These are phyloP conservation scores for Ceratobasidium sp. DNA, from an alignment of 1,284 basidiomycete genomes.

Conservation along the genomic window DNA sequence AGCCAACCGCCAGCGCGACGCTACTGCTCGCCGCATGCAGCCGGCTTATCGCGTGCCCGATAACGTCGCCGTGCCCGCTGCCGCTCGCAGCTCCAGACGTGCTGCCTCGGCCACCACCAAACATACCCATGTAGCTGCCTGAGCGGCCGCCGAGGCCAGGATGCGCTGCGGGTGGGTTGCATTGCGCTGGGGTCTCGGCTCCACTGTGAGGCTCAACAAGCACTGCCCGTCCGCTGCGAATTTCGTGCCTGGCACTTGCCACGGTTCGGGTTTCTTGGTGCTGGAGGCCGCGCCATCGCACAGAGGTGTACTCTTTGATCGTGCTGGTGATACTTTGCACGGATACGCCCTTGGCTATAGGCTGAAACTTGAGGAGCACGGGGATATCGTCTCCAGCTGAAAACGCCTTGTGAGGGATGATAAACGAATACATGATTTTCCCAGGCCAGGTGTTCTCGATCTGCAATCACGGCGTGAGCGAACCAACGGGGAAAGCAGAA, in stretches of 20 bases:
- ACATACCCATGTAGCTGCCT: conserved; percentile 27
- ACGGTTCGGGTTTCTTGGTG: conserved; percentile 77
- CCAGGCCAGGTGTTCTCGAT: conserved; percentile 97
- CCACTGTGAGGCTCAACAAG: conserved; percentile 53
- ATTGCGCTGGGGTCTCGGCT: conserved; percentile 53
- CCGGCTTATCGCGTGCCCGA: conserved; percentile 38
- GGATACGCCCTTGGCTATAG: conserved; percentile 84
- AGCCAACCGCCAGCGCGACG: conserved; percentile 29
- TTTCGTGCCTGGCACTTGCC: conserved; percentile 77
- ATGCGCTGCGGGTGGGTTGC: conserved; percentile 43
- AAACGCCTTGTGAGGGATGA: conserved; percentile 91
- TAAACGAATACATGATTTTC: conserved; percentile 92
- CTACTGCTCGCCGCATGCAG: conserved; percentile 37
- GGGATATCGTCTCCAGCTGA: conserved; percentile 88
- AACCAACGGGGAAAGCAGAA: conserved; percentile 14
- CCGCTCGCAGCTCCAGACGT: conserved; percentile 5
- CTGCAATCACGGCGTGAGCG: background rate
- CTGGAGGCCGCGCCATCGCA: conserved; percentile 71
- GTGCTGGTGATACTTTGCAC: conserved; percentile 77
- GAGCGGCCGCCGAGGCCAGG: conserved; percentile 43
- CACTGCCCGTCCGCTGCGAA: conserved; percentile 73
- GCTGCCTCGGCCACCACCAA: conserved; percentile 16
- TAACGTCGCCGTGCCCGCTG: conserved; percentile 28
- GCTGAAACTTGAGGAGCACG: conserved; percentile 87
- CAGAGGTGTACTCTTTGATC: conserved; percentile 77